Evolutionary conservation across 495 filamentous ascomycete genomes (phyloP).

Genomic region (Polyplosphaeria fusca): DNA sequence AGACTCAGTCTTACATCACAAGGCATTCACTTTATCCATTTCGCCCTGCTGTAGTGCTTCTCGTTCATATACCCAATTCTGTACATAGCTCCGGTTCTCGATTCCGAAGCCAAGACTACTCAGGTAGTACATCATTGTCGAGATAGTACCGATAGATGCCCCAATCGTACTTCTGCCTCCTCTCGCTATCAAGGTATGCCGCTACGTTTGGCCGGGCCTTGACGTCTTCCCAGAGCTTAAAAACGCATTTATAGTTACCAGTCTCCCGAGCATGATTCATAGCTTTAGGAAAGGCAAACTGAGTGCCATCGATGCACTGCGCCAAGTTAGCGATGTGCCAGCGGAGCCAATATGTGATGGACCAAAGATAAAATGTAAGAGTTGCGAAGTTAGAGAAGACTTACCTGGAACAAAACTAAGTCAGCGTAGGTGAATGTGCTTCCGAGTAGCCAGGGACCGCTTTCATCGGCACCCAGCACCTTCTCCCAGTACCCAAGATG

Average conservation of each 20-base stretch:
- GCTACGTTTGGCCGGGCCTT: slow-evolving; percentile 5
- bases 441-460: slow-evolving; percentile 56
- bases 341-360: too few relatives aligned
- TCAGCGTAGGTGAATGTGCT: slow-evolving; percentile 60
- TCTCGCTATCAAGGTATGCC: slow-evolving; percentile 55
- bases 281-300: slow-evolving; percentile 60
- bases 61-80: too few relatives aligned
- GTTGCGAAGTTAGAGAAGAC: not conserved
- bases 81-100: too few relatives aligned
- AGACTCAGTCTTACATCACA: too few relatives aligned
- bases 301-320: slow-evolving; percentile 36
- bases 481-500: slow-evolving; percentile 61
- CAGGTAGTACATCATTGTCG: slow-evolving; percentile 48
- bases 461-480: slow-evolving; percentile 50
- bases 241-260: slow-evolving; percentile 1
- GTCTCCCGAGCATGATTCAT: slow-evolving; percentile 47
- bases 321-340: slow-evolving; percentile 9
- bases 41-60: too few relatives aligned
- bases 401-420: slow-evolving; percentile 60
- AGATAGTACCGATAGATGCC: slow-evolving; percentile 61
- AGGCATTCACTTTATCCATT: too few relatives aligned
- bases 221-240: not conserved
- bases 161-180: slow-evolving; percentile 50
- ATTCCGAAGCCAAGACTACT: not conserved
- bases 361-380: too few relatives aligned